Evolutionary conservation across 2,329 filamentous ascomycete genomes (phyloP).

Genomic region (Penicillium thymicola): DNA sequence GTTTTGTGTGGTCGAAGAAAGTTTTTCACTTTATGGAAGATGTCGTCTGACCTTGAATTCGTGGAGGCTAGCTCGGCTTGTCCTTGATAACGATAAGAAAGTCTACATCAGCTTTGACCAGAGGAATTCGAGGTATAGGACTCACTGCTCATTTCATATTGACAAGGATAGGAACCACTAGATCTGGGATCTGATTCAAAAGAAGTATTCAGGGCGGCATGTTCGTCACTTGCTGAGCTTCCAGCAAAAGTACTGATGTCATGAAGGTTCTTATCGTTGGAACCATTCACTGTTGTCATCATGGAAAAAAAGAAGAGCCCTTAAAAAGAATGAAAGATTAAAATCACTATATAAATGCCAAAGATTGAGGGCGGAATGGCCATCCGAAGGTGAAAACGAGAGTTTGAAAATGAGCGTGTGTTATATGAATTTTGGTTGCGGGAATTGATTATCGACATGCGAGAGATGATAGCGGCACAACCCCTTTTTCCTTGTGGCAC

Average conservation of each 20-base stretch:
- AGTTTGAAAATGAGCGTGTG: conserved; percentile 3
- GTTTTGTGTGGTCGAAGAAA: not conserved
- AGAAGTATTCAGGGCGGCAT: not conserved
- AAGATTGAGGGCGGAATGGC: not conserved
- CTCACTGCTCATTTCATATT: not conserved
- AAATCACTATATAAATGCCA: not conserved
- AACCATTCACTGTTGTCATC: conserved; percentile 6
- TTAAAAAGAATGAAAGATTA: not conserved
- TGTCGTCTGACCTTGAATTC: not conserved
- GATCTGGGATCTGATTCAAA: not conserved
- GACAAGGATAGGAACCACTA: not conserved
- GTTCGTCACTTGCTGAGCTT: not conserved
- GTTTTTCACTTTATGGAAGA: conserved; percentile 1
- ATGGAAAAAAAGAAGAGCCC: not conserved
- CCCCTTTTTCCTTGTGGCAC: conserved; percentile 2
- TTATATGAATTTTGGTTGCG: not conserved
- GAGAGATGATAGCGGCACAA: not conserved
- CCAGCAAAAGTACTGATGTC: conserved; percentile 1
- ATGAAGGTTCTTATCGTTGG: conserved; percentile 1
- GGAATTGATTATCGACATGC: conserved; percentile 2
- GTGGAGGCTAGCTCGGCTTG: not conserved
- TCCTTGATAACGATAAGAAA: not conserved
- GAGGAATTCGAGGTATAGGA: not conserved
- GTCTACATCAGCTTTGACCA: not conserved
- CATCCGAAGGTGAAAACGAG: conserved; percentile 1